Base-by-base conservation (phyloP, 768 basidiomycete species). In the Saitozyma podzolica region DNA sequence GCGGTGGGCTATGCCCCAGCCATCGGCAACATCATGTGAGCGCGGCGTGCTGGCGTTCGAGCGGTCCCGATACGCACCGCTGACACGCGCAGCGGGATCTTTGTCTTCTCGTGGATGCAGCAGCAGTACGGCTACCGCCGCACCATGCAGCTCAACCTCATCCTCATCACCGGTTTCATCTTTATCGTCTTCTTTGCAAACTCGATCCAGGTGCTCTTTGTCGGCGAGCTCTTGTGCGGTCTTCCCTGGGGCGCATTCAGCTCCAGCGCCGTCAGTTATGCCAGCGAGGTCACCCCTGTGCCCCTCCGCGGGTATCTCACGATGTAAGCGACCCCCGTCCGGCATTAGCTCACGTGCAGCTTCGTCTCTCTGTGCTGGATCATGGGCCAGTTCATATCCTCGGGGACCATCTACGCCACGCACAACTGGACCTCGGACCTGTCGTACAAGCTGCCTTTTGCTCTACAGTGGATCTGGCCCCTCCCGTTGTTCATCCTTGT, bases 361-460 rank as follows among this genome's bases (percentile, higher is more conserved):
- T 68, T 65, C 42, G 67, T 65, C 61, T 73, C 71, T 58, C 54
- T 70, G 6, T 76, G 74, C 54, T 76, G 74, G 74, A 68, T 69
- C 37, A 62, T 72, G 41, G 74, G 74, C 5, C 74, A 76, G 56
- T 40, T 76, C 48, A 68, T 73, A 57, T 65, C 64, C 42, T 64
- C 67, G 39, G 72, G 74, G 20, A 65, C 73, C 47, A 55, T 70
- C 11, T 11, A 58, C 41, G 62, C 55, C 63, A n/a, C 69, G 43
- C 47, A 50, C 61, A 45, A 61, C 19, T 29, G 60, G 16, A 42
- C 53, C 50, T n/a, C 40, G 43, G 39, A 70, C 40, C 65, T 60
- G 63, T 41, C 60, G 37, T 61, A 52, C 50, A 37, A 47, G 47
- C 37, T 50, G 45, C 54, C 61, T 17, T 62, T 57, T 64, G 61